Percentiles rank a stretch among this genome's conserved stretches.
phyloP scores from a whole-genome alignment of 805 yeast species.

The Debaryomyces castellii region DNA sequence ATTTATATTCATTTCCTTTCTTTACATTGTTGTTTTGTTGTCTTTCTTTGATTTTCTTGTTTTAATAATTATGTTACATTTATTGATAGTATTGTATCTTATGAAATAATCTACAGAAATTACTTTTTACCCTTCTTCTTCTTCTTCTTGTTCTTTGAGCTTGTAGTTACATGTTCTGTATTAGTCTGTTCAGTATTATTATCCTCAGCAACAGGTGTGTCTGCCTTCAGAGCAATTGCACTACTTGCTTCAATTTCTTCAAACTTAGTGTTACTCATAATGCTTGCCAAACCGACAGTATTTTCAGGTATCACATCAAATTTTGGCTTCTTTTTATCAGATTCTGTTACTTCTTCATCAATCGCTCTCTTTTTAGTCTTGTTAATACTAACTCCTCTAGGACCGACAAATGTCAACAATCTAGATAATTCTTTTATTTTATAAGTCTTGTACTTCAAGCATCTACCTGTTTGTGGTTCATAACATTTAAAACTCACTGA shows the following conservation, averaged over 20 bases:
- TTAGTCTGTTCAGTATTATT: conserved; percentile 9
- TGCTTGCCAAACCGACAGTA: conserved; percentile 35
- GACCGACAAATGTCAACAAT: conserved; percentile 71
- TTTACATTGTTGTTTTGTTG: neutral
- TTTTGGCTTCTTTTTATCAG: conserved; percentile 8
- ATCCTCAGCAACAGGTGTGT: conserved; percentile 4
- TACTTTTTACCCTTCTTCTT: conserved; percentile 34
- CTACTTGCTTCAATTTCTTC: conserved; percentile 18
- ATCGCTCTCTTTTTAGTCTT: conserved; percentile 10
- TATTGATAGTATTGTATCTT: neutral
- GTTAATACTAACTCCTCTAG: conserved; percentile 50
- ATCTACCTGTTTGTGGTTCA: conserved; percentile 64
- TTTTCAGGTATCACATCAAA: conserved; percentile 11
- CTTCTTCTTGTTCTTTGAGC: conserved; percentile 22
- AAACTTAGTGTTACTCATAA: conserved; percentile 38
- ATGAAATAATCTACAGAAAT: neutral
- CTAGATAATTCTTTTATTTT: conserved; percentile 75
- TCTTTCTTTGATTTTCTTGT: neutral
- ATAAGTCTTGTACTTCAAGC: conserved; percentile 56
- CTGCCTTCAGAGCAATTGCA: conserved; percentile 8
- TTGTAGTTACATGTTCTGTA: conserved; percentile 6
- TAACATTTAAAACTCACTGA: conserved; percentile 56
- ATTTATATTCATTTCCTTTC: neutral
- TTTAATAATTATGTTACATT: neutral
- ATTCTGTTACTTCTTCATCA: conserved; percentile 9